Evolutionary conservation across 1,139 yeast genomes (phyloP).

Genomic region (Saccharomyces hybrid): DNA sequence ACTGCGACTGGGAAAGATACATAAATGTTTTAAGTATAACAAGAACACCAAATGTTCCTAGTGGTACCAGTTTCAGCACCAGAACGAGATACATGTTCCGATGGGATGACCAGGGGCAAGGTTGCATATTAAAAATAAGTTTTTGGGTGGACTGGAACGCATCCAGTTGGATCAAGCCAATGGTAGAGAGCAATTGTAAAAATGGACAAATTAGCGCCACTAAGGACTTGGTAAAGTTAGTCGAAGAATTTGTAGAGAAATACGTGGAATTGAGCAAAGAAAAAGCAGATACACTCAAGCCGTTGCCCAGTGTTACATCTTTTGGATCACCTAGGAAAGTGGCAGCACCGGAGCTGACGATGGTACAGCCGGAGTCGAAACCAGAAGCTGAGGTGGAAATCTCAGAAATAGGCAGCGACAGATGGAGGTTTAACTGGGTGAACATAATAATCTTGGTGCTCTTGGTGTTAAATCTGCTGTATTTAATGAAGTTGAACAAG

Average conservation of each 20-base stretch:
- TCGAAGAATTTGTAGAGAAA: constrained; percentile 14
- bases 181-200: constrained; percentile 81
- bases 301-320: neutral
- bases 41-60: constrained; percentile 88
- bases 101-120: constrained; percentile 58
- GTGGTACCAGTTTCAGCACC: constrained; percentile 75
- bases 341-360: neutral
- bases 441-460: neutral
- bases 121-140: constrained; percentile 55
- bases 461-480: neutral
- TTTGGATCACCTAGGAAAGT: neutral
- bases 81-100: constrained; percentile 59
- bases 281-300: neutral
- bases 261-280: constrained; percentile 4
- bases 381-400: neutral
- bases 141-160: constrained; percentile 81
- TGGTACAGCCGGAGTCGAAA: neutral
- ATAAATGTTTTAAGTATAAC: constrained; percentile 60
- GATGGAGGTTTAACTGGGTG: neutral
- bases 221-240: constrained; percentile 18
- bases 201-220: constrained; percentile 75
- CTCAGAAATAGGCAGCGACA: neutral
- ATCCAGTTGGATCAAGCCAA: constrained; percentile 85
- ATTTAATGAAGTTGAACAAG: constrained; percentile 1
- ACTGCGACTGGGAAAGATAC: constrained; percentile 47